A percentile compares a stretch with the other conserved stretches of the same genome.
Conservation (phyloP, 2,329 filamentous ascomycete species). For the Chalaropsis thielavioides region DNA sequence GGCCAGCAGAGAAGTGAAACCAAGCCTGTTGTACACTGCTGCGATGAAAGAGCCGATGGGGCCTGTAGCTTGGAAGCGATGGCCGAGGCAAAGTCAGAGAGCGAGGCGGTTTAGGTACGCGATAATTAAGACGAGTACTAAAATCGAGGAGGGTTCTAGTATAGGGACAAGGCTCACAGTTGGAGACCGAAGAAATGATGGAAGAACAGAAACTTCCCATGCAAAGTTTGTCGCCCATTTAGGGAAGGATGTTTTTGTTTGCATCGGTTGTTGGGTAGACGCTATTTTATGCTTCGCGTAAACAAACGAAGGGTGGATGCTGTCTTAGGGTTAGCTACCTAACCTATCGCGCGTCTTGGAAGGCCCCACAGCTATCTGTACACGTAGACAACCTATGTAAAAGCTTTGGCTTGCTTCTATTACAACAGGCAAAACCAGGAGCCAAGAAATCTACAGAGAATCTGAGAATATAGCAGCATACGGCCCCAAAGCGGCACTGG, state of each 20-base stretch:
- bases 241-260: constrained; percentile 3
- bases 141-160: background rate
- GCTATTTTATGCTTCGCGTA: constrained; percentile 5
- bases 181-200: background rate
- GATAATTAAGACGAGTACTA: background rate
- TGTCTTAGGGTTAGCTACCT: background rate
- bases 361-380: background rate
- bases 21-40: background rate
- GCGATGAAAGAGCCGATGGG: background rate
- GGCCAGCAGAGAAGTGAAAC: background rate
- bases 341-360: background rate
- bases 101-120: background rate
- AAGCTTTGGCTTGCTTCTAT: too few species aligned
- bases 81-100: background rate
- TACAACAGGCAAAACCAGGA: too few species aligned
- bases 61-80: background rate
- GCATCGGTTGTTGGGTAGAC: background rate
- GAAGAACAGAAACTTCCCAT: background rate
- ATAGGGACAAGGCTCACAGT: background rate
- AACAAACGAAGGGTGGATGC: background rate
- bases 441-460: too few species aligned
- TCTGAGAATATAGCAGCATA: too few species aligned
- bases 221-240: background rate
- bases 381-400: background rate
- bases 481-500: too few species aligned